Evolutionary conservation across 352 stramenopile species (phyloP), one percentile per base, ranked within the genome.

Genomic region (Thalassiosira ordinaria): DNA sequence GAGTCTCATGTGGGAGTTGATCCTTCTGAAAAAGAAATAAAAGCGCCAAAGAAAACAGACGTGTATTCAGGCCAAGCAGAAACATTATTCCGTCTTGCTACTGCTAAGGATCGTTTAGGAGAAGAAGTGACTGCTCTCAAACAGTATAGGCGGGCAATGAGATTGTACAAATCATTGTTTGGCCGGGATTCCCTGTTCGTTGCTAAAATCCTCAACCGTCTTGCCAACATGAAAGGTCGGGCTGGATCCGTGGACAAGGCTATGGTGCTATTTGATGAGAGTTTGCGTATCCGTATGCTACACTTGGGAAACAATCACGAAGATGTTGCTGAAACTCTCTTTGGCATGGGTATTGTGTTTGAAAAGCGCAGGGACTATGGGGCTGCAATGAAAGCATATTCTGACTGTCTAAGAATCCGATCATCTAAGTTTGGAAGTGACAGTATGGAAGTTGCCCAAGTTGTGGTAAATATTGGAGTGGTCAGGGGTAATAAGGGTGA

Each of bases 381-480:
- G 59, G 80, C 74, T 56, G 84, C 84, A n/a, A 88, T 90, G 70
- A 86, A 85, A 59, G 74, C 77, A 24, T 87, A 85, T 35, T 88
- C 82, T 55, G 78, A 88, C 72, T 85, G 77, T 41, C 70, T 90
- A 26, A 68, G 80, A 41, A 90, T 91, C 41, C 65, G 76, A 37
- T 89, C 79, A 0, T 87, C 83, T 0, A 89, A 81, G 33, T 85
- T 82, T 61, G 77, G 80, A 71, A 81, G 62, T 52, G 66, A 85
- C 44, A 82, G 68, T 31, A 88, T 86, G 73, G 86, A 88, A 65
- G 83, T 91, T 8, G 82, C 82, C 26, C 72, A 85, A 85, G 80
- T 87, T n/a, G 74, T 90, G 46, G 73, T 88, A 0, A 88, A 90
- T 26, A 88, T 90, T 75, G 84, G 84, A 63, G 75, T 90, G 18